Conservation (phyloP, 2,329 filamentous ascomycete genomes). For the Cladobotryum mycophilum region DNA sequence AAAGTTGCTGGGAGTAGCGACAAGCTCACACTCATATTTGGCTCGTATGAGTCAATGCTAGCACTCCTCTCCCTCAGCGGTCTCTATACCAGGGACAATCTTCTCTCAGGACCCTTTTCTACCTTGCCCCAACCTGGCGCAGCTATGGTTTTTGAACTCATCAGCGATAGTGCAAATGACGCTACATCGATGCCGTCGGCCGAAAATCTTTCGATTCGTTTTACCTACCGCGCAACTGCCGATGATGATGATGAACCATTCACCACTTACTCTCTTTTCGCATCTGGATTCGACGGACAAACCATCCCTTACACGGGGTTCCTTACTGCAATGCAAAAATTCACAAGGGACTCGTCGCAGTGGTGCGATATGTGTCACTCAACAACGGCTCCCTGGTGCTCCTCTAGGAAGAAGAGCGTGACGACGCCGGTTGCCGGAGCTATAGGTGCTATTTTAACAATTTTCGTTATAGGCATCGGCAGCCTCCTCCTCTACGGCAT, state of each 20-base stretch:
- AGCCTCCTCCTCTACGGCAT: slow-evolving; percentile 27
- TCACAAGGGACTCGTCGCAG: slow-evolving; percentile 27
- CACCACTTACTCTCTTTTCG: slow-evolving; percentile 36
- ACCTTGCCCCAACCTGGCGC: slow-evolving; percentile 61
- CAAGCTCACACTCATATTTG: slow-evolving; percentile 49
- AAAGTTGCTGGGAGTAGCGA: slow-evolving; percentile 26
- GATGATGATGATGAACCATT: slow-evolving; percentile 30
- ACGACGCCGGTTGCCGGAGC: slow-evolving; percentile 38
- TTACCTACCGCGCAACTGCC: slow-evolving; percentile 48
- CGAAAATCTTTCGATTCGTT: slow-evolving; percentile 45
- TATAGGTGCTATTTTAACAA: slow-evolving; percentile 38
- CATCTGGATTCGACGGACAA: slow-evolving; percentile 24
- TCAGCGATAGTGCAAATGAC: slow-evolving; percentile 22
- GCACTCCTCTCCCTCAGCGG: slow-evolving; percentile 47
- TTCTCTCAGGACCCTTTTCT: slow-evolving; percentile 33
- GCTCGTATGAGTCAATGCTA: slow-evolving; percentile 48
- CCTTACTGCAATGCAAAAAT: slow-evolving; percentile 26
- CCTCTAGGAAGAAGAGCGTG: slow-evolving; percentile 13
- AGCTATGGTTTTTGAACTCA: slow-evolving; percentile 67
- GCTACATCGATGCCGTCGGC: slow-evolving; percentile 18
- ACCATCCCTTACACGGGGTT: slow-evolving; percentile 36
- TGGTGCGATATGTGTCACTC: slow-evolving; percentile 42
- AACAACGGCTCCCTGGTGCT: slow-evolving; percentile 33
- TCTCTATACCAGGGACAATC: slow-evolving; percentile 45
- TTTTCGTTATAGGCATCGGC: slow-evolving; percentile 30